Base-by-base conservation (phyloP, 2,329 filamentous ascomycete genomes). In the Penicillium sclerotiorum region DNA sequence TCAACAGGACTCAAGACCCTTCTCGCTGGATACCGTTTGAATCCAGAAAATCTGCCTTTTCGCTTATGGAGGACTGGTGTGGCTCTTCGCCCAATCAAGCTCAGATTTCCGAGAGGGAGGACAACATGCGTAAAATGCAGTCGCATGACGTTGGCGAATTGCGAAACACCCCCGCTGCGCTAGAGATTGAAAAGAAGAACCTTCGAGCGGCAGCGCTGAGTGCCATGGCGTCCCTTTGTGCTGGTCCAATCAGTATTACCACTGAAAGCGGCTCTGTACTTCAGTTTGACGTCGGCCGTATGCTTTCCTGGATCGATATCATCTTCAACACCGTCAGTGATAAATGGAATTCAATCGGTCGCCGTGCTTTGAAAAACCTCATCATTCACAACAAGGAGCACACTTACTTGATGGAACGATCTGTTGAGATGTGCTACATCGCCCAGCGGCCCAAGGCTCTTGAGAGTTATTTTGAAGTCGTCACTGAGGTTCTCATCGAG, bases 51-150 rank as follows among this genome's bases (percentile, higher is more conserved):
- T 96, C 94, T 5, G 89, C 93, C 0, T 99, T 99, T 66, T 87
- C 92, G 0, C 76, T 99, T 40, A 97, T 99, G 92, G 94, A 99
- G 71, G 93, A 97, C 58, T 99, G 95, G 95, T 99, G 94, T 67
- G 94, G 94, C 2, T 96, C 95, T 68, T 96, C 92, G 7, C 90
- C 92, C 0, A 96, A 96, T 57, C 90, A 95, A 66, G 79, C 76
- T 12, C 89, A 95, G 57, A 89, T 96, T 33, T 83, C 86, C 5
- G 85, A 87, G 50, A 82, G 90, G 53, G 92, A 96, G 70, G 88
- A 95, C 54, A 88, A 83, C 28, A 95, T 96, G 87, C 82, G 90
- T 36, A 88, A 92, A 59, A 90, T 89, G 45, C 87, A 90, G 47
- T 89, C 94, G 52, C 76, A 79, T 49, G 84, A 87, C 17, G 72